Evolutionary conservation across 2,329 filamentous ascomycete genomes (phyloP).

Genomic region (Leptosphaerulina australis): DNA sequence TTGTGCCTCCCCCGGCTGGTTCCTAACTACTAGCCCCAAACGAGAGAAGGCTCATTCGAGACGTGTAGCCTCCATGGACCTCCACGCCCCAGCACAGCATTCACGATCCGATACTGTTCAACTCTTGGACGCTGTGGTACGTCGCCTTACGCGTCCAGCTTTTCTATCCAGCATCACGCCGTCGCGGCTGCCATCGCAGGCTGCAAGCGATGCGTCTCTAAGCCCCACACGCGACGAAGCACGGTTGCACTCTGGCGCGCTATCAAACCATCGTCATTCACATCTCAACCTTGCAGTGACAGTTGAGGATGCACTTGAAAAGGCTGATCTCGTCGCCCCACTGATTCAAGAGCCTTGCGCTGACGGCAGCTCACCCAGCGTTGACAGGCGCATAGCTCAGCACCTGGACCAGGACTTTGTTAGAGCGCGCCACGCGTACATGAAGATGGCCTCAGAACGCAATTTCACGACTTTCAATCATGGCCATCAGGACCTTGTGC

Average conservation of each 20-base stretch:
- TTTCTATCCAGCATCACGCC: conserved; percentile 47
- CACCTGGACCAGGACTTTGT: conserved; percentile 40
- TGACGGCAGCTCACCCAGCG: conserved; percentile 34
- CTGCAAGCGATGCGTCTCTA: conserved; percentile 47
- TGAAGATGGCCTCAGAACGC: conserved; percentile 45
- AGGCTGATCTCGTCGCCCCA: conserved; percentile 41
- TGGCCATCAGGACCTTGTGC: conserved; percentile 79
- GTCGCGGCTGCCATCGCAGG: conserved; percentile 46
- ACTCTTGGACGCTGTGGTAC: conserved; percentile 43
- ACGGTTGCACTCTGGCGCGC: conserved; percentile 35
- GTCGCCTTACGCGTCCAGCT: conserved; percentile 39
- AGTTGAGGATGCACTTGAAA: conserved; percentile 39
- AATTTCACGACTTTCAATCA: conserved; percentile 67
- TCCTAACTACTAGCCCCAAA: conserved; percentile 37
- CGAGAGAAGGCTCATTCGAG: conserved; percentile 36
- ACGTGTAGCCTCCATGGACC: conserved; percentile 39
- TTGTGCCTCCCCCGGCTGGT: conserved; percentile 17
- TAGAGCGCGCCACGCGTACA: conserved; percentile 37
- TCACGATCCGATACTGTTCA: conserved; percentile 40
- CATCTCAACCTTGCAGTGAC: conserved; percentile 40
- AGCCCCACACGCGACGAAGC: conserved; percentile 43
- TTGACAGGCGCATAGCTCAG: conserved; percentile 35
- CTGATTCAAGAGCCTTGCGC: conserved; percentile 45
- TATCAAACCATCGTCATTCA: conserved; percentile 36
- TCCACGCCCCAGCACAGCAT: conserved; percentile 30